Evolutionary conservation across 176 grass and related monocot genomes (phyloP), one percentile per base, ranked within the genome.

Genomic region (Carex littledalei): DNA sequence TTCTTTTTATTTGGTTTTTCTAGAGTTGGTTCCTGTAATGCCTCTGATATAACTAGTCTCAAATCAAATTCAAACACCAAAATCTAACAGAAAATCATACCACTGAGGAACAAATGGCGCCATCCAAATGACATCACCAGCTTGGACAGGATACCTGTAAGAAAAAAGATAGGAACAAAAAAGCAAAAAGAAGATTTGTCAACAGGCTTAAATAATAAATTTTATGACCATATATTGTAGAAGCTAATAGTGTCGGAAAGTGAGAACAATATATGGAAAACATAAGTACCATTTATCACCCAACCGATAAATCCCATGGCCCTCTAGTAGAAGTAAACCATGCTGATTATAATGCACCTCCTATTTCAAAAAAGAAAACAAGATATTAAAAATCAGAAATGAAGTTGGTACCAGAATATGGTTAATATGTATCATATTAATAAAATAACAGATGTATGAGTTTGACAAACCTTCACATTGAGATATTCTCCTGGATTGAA

Each of bases 261-360:
- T 20, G 6, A 31, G 49, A 77, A 56, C 15, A 32, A 56, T 76
- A 7, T 64, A 81, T 39, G 17, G 15, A 70, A 21, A 71, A 62
- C 22, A 69, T 34, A 21, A 13, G 8, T 93, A 98, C 93, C 96
- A 95, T 86, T 80, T 92, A 76, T 98, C 91, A 50, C 89, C 91
- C 88, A 98, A 66, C 64, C 93, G 93, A 87, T 98, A 98, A 84
- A 95, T 94, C 71, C 96, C 93, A 90, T 92, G 93, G n/a, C 96
- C 96, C 84, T 94, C 96, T 83, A 98, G 77, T 86, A 98, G 88
- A 57, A 98, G 86, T 67, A 98, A 84, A 16, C 93, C 96, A 72
- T 98, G 96, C 76, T 98, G 96, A 95, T 95, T 98, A 81, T 98
- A 98, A 87, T 98, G 96, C 90, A 98, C 93, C 81, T 95, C 93